These are phyloP conservation scores for Fraxinus ornus DNA, from an alignment of 305 asterid species.

Conservation along the genomic window DNA sequence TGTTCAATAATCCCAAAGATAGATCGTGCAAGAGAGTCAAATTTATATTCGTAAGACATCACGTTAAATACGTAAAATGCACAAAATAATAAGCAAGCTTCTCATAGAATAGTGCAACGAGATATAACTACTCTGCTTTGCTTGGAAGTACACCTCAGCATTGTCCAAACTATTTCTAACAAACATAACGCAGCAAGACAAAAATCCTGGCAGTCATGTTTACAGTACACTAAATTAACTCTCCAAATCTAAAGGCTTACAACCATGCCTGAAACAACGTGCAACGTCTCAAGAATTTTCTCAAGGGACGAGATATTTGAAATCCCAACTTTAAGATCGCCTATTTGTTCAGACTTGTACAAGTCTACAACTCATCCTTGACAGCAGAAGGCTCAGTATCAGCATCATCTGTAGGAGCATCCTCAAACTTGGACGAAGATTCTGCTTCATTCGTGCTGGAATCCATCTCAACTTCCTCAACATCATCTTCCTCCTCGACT, in stretches of 20 bases:
- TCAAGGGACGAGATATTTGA: not conserved
- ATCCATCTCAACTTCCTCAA: conserved; percentile 52
- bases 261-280: not conserved
- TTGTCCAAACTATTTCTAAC: not conserved
- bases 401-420: conserved; percentile 18
- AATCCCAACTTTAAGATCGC: not conserved
- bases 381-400: conserved; percentile 21
- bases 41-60: not conserved
- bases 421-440: conserved; percentile 29
- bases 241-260: not conserved
- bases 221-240: conserved; percentile 22
- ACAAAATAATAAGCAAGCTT: not conserved
- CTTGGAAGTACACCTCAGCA: not conserved
- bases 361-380: conserved; percentile 66
- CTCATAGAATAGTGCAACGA: not conserved
- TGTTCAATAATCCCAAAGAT: not conserved
- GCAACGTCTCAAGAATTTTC: conserved; percentile 4
- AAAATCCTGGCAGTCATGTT: conserved; percentile 30
- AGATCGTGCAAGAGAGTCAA: not conserved
- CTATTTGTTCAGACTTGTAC: not conserved
- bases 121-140: not conserved
- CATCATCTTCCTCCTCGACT: conserved; percentile 75
- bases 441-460: conserved; percentile 38
- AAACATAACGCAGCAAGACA: conserved; percentile 13
- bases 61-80: not conserved